Evolutionary conservation across 805 yeast species (phyloP), one percentile per base, ranked within the genome.

Genomic region (Ogataea henricii): DNA sequence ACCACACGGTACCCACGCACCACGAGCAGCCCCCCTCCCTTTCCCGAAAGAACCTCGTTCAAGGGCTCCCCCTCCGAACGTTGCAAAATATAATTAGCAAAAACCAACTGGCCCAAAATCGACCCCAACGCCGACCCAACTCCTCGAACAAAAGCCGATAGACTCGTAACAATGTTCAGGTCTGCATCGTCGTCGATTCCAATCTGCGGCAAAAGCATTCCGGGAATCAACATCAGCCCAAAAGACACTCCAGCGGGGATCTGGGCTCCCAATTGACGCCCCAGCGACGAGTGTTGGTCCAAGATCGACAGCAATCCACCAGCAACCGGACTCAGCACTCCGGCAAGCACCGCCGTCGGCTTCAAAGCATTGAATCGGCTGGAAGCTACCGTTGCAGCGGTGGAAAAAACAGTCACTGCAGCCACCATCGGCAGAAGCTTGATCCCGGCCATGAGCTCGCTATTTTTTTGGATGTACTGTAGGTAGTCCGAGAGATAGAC

Each of bases 111-210:
- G 2, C 76, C 72, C 20, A 75, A 60, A 33, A 66, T 69, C 2
- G 79, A 69, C 16, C 79, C 75, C 21, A 78, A 43, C 1, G 82
- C 70, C 33, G 80, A 76, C 16, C 81, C 80, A 17, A 78, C 52
- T 0, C 77, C 64, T 52, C 83, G 70, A 12, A 62, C 53, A 56
- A 77, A 78, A 44, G 73, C 69, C 37, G 77, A 52, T 45, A 74
- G 63, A 2, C 80, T 65, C 3, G 83, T 78, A 1, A 78, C 70
- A 58, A 79, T 61, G 45, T 78, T 74, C 20, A 73, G 65, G 6
- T 74, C 71, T 18, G 81, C 82, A 3, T 71, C 68, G 2, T 67
- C 70, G 29, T 82, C 79, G 9, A 76, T 74, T 13, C 70, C 63
- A 7, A 79, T 59, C 55, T 79, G 82, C 1, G 77, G 68, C 1